Base-by-base conservation (phyloP, 495 filamentous ascomycete species). In the Neurospora sp. region DNA sequence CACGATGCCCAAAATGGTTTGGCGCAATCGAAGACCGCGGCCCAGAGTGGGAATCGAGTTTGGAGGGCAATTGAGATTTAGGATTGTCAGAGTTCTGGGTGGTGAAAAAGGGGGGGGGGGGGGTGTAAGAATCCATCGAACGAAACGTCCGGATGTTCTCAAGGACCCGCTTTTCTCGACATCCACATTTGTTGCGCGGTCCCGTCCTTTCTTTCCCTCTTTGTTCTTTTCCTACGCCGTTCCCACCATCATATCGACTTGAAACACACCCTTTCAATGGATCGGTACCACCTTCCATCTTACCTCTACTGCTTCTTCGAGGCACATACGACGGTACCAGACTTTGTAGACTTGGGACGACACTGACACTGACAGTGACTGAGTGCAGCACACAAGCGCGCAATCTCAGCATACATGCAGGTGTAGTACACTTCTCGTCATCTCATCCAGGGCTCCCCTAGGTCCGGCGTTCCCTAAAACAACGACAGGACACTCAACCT, bases 1-100 rank as follows among this genome's bases (percentile, higher is more conserved):
- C 18, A 37, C 16, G 69, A 73, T 61, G 12, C 78, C 77, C 12
- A 75, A 76, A 79, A 70, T 53, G 76, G 77, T 73, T 76, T 78
- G 76, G 78, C 72, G 73, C 74, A 74, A 77, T 76, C 77, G 74
- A 70, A 66, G 40, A 66, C 27, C 53, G 53, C 27, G 53, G 53
- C 53, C 53, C 53, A 61, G 27, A 35, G 46, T 27, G 53, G 10
- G 10, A 31, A 27, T 59, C 20, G 48, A 22, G 46, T 53, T 22
- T 53, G 46, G 48, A 59, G 39, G 6, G 40, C 0, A 53, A 27
- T 53, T 20, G 46, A 22, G 46, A 53, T 46, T 46, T 3, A 46
- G 42, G 18, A 46, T 46, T 46, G 41, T 42, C 14, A 42, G 40
- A 16, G 40, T 16, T 6, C 0, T 5, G 18, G 6, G 14, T 42